These are phyloP conservation scores for Colletotrichum destructivum DNA, from an alignment of 2,329 filamentous ascomycete genomes.

Conservation along the genomic window DNA sequence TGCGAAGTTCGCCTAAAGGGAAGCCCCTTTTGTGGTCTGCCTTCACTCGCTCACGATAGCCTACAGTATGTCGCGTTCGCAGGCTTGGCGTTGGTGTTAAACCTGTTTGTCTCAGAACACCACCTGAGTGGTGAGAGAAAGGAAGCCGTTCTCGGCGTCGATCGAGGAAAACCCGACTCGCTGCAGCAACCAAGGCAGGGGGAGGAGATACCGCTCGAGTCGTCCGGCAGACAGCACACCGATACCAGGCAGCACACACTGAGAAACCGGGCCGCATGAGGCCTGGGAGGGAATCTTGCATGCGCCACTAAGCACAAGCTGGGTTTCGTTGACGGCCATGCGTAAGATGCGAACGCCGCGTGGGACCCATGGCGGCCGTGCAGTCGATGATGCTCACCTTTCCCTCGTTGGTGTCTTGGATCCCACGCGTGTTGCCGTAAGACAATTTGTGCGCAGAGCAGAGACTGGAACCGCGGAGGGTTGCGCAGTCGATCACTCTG, in stretches of 20 bases:
- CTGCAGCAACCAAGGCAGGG: background rate
- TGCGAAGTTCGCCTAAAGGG: background rate
- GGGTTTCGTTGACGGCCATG: too few relatives aligned
- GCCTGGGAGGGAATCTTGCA: too few relatives aligned
- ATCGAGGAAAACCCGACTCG: background rate
- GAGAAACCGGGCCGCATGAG: background rate
- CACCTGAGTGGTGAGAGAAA: constrained; percentile 21
- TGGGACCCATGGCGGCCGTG: too few relatives aligned
- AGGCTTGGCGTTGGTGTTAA: constrained; percentile 5
- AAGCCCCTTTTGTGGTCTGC: background rate
- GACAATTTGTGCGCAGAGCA: too few relatives aligned
- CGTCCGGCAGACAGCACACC: constrained; percentile 10
- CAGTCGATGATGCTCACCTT: too few relatives aligned
- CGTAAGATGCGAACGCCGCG: too few relatives aligned
- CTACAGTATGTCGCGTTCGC: constrained; percentile 23
- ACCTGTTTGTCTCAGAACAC: constrained; percentile 19
- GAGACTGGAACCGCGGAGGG: too few relatives aligned
- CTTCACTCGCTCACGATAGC: background rate
- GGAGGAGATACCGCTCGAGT: constrained; percentile 22
- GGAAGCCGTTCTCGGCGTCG: constrained; percentile 14
- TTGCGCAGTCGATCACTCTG: too few relatives aligned
- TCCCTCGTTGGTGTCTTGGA: too few relatives aligned
- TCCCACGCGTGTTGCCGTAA: too few relatives aligned
- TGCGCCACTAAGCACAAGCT: too few relatives aligned
- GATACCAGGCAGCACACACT: background rate